Percentiles rank a stretch among this genome's conserved stretches.
Conservation (phyloP, 1,284 basidiomycete species). For the Ganoderma sinense region DNA sequence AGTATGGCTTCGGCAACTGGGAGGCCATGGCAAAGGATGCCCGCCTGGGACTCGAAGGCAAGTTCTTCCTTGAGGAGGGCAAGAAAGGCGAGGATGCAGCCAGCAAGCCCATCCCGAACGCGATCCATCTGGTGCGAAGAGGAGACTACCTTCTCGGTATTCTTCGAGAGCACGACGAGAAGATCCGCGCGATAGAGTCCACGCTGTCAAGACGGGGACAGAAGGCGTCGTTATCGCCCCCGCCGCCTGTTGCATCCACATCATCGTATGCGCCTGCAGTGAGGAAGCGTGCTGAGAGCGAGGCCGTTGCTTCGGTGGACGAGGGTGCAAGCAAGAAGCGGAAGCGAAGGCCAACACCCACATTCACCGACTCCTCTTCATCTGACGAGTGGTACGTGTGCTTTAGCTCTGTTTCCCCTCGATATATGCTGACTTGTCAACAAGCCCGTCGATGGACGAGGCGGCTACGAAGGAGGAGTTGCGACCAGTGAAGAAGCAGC, state of each 20-base stretch:
- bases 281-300: conserved; percentile 82
- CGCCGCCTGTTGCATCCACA: conserved; percentile 74
- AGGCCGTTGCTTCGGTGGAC: conserved; percentile 81
- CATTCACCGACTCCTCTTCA: conserved; percentile 90
- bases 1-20: conserved; percentile 98
- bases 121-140: conserved; percentile 96
- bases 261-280: conserved; percentile 66
- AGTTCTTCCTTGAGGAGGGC: conserved; percentile 97
- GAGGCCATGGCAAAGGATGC: conserved; percentile 93
- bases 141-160: conserved; percentile 94
- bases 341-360: conserved; percentile 89
- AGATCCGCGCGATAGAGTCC: conserved; percentile 84
- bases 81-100: conserved; percentile 88
- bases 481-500: conserved; percentile 95
- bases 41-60: conserved; percentile 85
- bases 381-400: conserved; percentile 84
- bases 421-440: conserved; percentile 9
- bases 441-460: conserved; percentile 96
- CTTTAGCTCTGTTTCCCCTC: conserved; percentile 15
- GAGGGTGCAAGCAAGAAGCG: conserved; percentile 75
- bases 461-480: conserved; percentile 93
- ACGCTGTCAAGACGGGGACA: conserved; percentile 71
- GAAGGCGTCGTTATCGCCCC: conserved; percentile 74
- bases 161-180: conserved; percentile 93
- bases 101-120: conserved; percentile 89